Base-by-base conservation (phyloP, 331 rosid species). In the Rhamnella rubrinervis region DNA sequence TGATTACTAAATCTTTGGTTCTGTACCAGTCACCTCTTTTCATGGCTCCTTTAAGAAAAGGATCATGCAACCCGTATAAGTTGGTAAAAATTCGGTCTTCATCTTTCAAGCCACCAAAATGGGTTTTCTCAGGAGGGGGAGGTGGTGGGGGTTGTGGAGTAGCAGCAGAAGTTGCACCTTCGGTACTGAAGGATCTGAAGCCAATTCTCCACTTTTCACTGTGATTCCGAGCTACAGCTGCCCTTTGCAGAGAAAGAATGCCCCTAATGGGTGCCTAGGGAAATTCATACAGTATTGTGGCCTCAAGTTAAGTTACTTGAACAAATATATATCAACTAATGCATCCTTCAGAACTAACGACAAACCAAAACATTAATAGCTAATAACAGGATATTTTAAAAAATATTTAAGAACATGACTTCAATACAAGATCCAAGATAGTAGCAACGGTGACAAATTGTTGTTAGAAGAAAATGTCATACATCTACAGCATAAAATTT, bases 1-100 rank as follows among this genome's bases (percentile, higher is more conserved):
- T 95, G 20, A 85, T 51, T 44, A 95, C 97, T 78, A 95, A 68
- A 80, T 95, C 99, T 76, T 95, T 95, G 40, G 99, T 95, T 74
- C 93, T 81, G 63, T 86, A 5, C 99, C 99, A 95, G 75, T 95
- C 99, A 35, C 99, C 99, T 40, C 99, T 80, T 68, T 91, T 95
- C 97, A 89, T 87, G 72, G 99, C 93, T 66, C 99, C 99, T 83
- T 95, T 91, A 40, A 95, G 89, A 78, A 95, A 95, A 65, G 99
- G 99, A 63, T 95, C 99, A 7, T 91, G 88, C 77, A 89, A 19
- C 55, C 99, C 99, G 71, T 95, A 95, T 68, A 95, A 67, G 89
- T 95, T 95, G 28, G 99, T 95, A 57, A 95, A 95, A 59, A 95
- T 95, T 68, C 99, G 89, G 80, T 95, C 97, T 84, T 95, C 99